A percentile compares a stretch with the other conserved stretches of the same genome.
Conservation (phyloP, 2,329 filamentous ascomycete genomes). For the Penicillium capsulatum region DNA sequence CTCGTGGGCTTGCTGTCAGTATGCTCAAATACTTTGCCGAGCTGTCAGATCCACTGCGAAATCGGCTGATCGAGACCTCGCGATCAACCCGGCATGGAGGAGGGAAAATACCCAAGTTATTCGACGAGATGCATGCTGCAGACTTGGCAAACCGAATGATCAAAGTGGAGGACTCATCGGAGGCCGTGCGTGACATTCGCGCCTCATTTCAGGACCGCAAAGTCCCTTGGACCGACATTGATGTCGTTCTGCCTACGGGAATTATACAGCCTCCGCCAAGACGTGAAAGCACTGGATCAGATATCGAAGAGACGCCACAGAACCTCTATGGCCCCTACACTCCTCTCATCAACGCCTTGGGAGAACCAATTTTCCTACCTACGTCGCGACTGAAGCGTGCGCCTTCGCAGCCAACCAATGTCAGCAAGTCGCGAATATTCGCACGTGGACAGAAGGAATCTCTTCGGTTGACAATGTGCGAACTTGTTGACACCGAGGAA, state of each 20-base stretch:
- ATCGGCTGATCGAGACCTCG: conserved; percentile 57
- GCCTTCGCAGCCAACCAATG: conserved; percentile 76
- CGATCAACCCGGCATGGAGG: conserved; percentile 54
- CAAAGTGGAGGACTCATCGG: conserved; percentile 69
- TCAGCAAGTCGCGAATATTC: conserved; percentile 75
- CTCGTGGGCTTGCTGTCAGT: conserved; percentile 84
- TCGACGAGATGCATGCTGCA: conserved; percentile 88
- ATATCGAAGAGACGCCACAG: conserved; percentile 27
- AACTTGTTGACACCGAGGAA: conserved; percentile 89
- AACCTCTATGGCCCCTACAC: conserved; percentile 73
- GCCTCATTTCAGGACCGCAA: conserved; percentile 75
- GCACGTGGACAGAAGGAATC: conserved; percentile 76
- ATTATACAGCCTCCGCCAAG: conserved; percentile 63
- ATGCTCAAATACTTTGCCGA: conserved; percentile 93
- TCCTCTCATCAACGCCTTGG: conserved; percentile 71
- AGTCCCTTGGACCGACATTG: conserved; percentile 79
- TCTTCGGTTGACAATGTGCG: conserved; percentile 80
- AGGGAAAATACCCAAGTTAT: conserved; percentile 65
- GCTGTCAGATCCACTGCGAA: conserved; percentile 71
- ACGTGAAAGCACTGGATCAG: conserved; percentile 54
- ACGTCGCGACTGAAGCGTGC: conserved; percentile 79
- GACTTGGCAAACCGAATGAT: conserved; percentile 82
- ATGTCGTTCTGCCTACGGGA: conserved; percentile 77
- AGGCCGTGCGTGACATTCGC: conserved; percentile 69
- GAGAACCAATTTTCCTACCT: conserved; percentile 79